Base-by-base conservation (phyloP, 2,329 filamentous ascomycete genomes). In the Teratosphaeria pseudoeucalypti region DNA sequence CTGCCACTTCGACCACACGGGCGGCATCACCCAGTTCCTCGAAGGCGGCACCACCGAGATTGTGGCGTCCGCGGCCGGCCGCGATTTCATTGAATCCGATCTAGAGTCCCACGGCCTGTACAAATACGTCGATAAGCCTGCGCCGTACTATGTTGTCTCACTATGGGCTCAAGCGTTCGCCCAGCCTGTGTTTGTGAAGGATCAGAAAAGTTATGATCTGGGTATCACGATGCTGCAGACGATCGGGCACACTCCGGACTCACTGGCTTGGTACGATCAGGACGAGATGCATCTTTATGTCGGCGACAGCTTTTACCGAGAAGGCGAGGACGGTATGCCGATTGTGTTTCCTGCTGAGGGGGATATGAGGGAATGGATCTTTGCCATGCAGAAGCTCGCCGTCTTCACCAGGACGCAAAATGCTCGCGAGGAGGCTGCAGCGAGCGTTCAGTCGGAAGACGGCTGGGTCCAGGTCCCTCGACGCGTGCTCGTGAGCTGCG, bases 161-260 rank as follows among this genome's bases (percentile, higher is more conserved):
- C 61, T 74, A 26, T 80, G 76, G 75, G 75, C 74, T 10, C 60
- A 67, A 11, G 70, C 78, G 43, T 69, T 73, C 19, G 70, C 74
- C 39, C 52, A 55, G 52, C 57, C 19, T 12, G n/a, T n/a, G 29
- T 49, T 52, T 34, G n/a, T 57, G 54, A 60, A 55, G 27, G 27
- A 37, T 54, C 14, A 23, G 27, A 19, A 37, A 26, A 54, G 32
- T 9, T 32, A 32, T 19, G 61, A 66, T 26, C 68, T 78, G 12
- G 68, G 70, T 1, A 69, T 80, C 32, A 73, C 70, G n/a, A 71
- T 79, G 29, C 67, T 79, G 9, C 75, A 79, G 23, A 75, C 76
- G 0, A 77, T 77, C 2, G 78, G 78, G 14, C 77, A 80, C 63
- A 79, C 76, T 0, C 78, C 77, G 0, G 77, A 79, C 60, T 72